Evolutionary conservation across 202 grass and related monocot species (phyloP).

Genomic region (Brachypodium distachyon): DNA sequence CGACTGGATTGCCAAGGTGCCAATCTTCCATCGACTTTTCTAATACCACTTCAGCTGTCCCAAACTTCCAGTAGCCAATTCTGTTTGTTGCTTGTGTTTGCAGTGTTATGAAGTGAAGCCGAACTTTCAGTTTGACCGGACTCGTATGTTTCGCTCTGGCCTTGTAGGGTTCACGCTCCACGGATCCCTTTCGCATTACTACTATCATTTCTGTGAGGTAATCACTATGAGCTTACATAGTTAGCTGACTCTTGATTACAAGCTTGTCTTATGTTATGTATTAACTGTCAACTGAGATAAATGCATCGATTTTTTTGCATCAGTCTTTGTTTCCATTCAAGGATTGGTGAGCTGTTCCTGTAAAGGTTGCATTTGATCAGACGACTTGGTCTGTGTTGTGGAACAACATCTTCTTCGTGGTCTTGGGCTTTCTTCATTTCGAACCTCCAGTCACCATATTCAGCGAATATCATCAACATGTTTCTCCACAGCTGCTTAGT

Average conservation of each 20-base stretch:
- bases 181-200: slow-evolving; percentile 94
- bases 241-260: background rate
- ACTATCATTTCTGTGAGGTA: slow-evolving; percentile 94
- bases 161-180: slow-evolving; percentile 91
- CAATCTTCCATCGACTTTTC: background rate
- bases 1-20: slow-evolving; percentile 96
- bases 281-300: background rate
- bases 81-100: background rate
- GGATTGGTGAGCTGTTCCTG: slow-evolving; percentile 95
- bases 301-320: background rate
- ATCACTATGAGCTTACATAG: background rate
- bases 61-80: background rate
- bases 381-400: slow-evolving; percentile 79
- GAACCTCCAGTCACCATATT: slow-evolving; percentile 67
- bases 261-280: background rate
- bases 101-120: slow-evolving; percentile 95
- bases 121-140: slow-evolving; percentile 82
- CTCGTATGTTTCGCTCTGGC: slow-evolving; percentile 83
- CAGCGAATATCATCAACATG: slow-evolving; percentile 31
- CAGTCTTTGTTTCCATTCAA: slow-evolving; percentile 84
- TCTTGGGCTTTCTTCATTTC: slow-evolving; percentile 63
- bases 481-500: background rate
- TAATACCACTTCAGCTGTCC: background rate
- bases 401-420: slow-evolving; percentile 91
- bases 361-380: slow-evolving; percentile 84